A percentile compares a stretch with the other conserved stretches of the same genome.
Conservation (phyloP, 805 yeast genomes). For the Metschnikowia lochheadii region DNA sequence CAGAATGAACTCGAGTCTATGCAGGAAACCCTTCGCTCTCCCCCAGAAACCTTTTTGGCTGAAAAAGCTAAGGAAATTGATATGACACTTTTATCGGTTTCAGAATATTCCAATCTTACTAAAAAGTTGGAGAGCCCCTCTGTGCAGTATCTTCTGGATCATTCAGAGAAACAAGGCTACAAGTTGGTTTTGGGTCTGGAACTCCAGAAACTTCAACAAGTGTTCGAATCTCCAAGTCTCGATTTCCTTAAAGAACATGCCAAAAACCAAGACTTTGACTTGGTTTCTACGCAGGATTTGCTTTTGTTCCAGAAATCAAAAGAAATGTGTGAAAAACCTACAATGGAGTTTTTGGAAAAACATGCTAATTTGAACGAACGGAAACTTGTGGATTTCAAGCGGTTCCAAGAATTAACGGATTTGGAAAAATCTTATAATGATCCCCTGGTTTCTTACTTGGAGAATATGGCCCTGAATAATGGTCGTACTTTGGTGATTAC, state of each 20-base stretch:
- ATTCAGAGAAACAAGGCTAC: constrained; percentile 5
- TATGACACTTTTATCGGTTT: constrained; percentile 6
- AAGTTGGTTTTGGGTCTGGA: constrained; percentile 5
- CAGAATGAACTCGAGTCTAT: constrained; percentile 12
- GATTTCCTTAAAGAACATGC: constrained; percentile 11
- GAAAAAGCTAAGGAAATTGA: constrained; percentile 8
- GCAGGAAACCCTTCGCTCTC: constrained; percentile 3
- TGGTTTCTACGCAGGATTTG: neutral
- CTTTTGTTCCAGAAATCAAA: constrained; percentile 2
- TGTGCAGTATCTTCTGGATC: constrained; percentile 9
- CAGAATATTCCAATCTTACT: constrained; percentile 8
- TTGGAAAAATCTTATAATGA: neutral
- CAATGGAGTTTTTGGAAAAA: constrained; percentile 13
- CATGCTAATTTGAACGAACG: constrained; percentile 16
- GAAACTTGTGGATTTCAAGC: constrained; percentile 12
- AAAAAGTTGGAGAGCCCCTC: constrained; percentile 9
- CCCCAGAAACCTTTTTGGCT: constrained; percentile 6
- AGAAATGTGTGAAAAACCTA: constrained; percentile 2
- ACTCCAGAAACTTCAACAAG: constrained; percentile 1
- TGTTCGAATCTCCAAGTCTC: constrained; percentile 5
- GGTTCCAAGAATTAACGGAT: constrained; percentile 9
- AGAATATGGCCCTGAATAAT: constrained; percentile 1
- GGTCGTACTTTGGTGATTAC: neutral
- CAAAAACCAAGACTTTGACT: neutral
- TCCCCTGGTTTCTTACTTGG: constrained; percentile 20